Evolutionary conservation across 345 rosid species (phyloP).

Genomic region (Crucihimalaya himalaica): DNA sequence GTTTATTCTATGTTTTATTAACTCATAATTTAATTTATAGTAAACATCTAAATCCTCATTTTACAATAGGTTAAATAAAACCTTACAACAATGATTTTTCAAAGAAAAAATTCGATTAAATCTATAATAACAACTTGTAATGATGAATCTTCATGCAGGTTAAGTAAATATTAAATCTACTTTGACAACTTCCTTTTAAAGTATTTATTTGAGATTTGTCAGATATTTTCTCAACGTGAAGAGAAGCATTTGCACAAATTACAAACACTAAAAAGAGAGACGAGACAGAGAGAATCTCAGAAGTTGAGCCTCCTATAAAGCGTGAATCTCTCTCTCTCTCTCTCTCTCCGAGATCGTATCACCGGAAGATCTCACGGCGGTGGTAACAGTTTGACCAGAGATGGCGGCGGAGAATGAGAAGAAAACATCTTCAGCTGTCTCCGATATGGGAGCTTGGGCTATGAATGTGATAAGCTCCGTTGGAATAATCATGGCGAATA

Average conservation of each 20-base stretch:
- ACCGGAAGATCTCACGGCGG: conserved; percentile 3
- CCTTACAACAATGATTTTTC: too few species aligned
- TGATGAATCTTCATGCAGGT: not conserved
- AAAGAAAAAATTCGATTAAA: too few species aligned
- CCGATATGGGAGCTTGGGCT: conserved; percentile 94
- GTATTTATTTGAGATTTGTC: not conserved
- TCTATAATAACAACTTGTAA: not conserved
- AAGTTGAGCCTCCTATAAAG: conserved; percentile 13
- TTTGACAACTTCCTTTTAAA: not conserved
- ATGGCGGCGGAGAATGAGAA: conserved; percentile 42
- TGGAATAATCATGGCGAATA: conserved; percentile 92
- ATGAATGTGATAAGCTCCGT: conserved; percentile 95
- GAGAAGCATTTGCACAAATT: conserved; percentile 1
- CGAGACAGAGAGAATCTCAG: conserved; percentile 7
- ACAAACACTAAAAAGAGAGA: not conserved
- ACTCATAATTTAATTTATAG: not conserved
- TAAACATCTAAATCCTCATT: too few species aligned
- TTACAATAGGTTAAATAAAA: too few species aligned
- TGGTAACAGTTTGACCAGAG: conserved; percentile 21
- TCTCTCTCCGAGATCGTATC: not conserved
- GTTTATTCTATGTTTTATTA: not conserved
- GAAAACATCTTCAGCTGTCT: conserved; percentile 52
- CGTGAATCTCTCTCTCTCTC: not conserved
- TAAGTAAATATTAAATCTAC: conserved; percentile 7
- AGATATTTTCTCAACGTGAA: conserved; percentile 17